Percentiles rank a stretch among this genome's conserved stretches.
phyloP scores from a whole-genome alignment of 768 basidiomycete species.

The Leccinum barrowsii region DNA sequence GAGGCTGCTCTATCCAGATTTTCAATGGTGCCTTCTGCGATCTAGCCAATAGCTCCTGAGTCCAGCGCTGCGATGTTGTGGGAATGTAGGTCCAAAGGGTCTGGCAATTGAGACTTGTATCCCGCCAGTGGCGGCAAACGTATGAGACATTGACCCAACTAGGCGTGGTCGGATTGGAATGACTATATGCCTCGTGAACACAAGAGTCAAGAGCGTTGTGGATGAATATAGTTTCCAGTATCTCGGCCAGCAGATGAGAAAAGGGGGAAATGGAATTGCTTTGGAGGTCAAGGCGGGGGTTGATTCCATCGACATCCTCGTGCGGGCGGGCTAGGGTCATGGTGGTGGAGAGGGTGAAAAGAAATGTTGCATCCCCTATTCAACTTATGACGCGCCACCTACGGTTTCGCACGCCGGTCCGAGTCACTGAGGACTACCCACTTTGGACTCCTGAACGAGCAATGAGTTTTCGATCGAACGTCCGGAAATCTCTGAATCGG shows the following conservation, averaged over 20 bases:
- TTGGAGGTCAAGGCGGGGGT: neutral
- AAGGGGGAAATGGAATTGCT: neutral
- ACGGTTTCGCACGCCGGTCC: too few species aligned
- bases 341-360: too few species aligned
- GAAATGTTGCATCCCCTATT: too few species aligned
- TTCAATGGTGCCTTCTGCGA: slow-evolving; percentile 37
- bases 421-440: too few species aligned
- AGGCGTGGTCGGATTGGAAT: neutral
- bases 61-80: slow-evolving; percentile 33
- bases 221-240: neutral
- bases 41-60: slow-evolving; percentile 39
- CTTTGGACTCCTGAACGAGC: too few species aligned
- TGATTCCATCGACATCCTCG: too few species aligned
- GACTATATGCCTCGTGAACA: neutral
- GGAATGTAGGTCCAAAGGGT: slow-evolving; percentile 2
- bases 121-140: neutral
- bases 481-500: too few species aligned
- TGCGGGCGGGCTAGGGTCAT: neutral
- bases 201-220: neutral
- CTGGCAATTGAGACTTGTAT: neutral
- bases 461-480: too few species aligned
- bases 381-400: too few species aligned
- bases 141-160: neutral
- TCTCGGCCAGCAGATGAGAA: neutral
- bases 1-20: neutral